Evolutionary conservation across 495 filamentous ascomycete species (phyloP).

Genomic region (Neurospora tetraspora): DNA sequence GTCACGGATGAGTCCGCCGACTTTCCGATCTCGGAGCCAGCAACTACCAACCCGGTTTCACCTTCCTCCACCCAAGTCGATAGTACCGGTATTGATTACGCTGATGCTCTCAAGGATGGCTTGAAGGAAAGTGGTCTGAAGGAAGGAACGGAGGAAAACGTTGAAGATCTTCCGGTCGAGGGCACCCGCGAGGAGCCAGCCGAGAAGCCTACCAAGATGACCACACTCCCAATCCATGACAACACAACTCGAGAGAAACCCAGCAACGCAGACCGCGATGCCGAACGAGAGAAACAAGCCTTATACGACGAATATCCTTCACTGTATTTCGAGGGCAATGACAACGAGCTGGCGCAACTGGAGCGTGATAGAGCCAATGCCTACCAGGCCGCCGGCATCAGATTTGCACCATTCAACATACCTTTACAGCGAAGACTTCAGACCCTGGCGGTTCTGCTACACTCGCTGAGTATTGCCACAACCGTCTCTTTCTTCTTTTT

Average conservation of each 20-base stretch:
- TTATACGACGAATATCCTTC: background rate
- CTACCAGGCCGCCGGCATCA: conserved; percentile 36
- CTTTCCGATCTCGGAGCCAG: background rate
- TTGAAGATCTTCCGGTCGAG: conserved; percentile 5
- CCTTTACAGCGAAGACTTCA: conserved; percentile 80
- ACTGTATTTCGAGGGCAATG: background rate
- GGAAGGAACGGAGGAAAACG: conserved; percentile 10
- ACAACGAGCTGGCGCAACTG: conserved; percentile 4
- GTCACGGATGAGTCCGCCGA: conserved; percentile 7
- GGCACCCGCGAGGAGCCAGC: background rate
- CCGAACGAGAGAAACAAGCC: background rate
- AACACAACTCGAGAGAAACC: background rate
- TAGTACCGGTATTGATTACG: background rate
- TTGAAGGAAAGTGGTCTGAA: background rate
- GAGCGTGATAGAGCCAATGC: conserved; percentile 11
- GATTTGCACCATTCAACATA: conserved; percentile 81
- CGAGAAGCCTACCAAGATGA: background rate
- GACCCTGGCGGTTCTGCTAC: conserved; percentile 73
- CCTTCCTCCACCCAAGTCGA: background rate
- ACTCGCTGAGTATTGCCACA: conserved; percentile 71
- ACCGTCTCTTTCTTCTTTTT: conserved; percentile 80
- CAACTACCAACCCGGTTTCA: background rate
- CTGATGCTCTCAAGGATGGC: background rate
- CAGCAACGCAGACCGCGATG: background rate
- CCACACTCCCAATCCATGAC: conserved; percentile 11